Base-by-base conservation (phyloP, 2,329 filamentous ascomycete species). In the Claviceps spartinae region DNA sequence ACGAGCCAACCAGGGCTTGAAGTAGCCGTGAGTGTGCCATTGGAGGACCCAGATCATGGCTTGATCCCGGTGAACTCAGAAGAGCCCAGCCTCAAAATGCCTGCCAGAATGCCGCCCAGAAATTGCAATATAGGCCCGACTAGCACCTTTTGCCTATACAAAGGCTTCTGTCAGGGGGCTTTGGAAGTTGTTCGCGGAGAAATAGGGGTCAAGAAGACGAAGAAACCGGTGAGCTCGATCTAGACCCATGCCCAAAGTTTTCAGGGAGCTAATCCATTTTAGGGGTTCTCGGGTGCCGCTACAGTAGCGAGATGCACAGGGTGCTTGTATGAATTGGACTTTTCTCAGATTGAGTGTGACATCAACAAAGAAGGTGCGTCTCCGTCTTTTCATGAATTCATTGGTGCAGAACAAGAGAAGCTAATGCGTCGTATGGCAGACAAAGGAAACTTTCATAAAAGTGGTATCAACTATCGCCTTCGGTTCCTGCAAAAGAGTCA, bases 401-500 rank as follows among this genome's bases (percentile, higher is more conserved):
- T 11, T n/a, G 6, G 11, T 34, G 9, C 7, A 16, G 14, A 26
- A 16, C 8, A 46, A 50, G 4, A 8, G 30, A 3, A 20, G 7
- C n/a, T 37, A 18, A 20, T 24, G 26, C 2, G 20, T 37, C 20
- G 16, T 14, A 2, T 14, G 14, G 7, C 41, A 56, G 54, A 54
- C 52, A 62, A 43, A 58, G 75, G 71, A 3, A 79, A 73, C 56
- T 74, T 73, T 51, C 66, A 66, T 9, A 69, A 72, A 13, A 67
- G 66, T 42, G 68, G 66, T 6, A 67, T 80, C 45, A 66, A 67
- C 5, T 80, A 76, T 57, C 74, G 77, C 7, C 58, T 78, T 2
- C 73, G 77, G 1, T 74, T 80, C 54, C 68, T 81, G 4, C 75
- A 76, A 56, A 81, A 81, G 60, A 73, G 71, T 49, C 77, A 81